Evolutionary conservation across 1,284 basidiomycete species (phyloP), one percentile per base, ranked within the genome.

Genomic region (Schizophyllum commune): DNA sequence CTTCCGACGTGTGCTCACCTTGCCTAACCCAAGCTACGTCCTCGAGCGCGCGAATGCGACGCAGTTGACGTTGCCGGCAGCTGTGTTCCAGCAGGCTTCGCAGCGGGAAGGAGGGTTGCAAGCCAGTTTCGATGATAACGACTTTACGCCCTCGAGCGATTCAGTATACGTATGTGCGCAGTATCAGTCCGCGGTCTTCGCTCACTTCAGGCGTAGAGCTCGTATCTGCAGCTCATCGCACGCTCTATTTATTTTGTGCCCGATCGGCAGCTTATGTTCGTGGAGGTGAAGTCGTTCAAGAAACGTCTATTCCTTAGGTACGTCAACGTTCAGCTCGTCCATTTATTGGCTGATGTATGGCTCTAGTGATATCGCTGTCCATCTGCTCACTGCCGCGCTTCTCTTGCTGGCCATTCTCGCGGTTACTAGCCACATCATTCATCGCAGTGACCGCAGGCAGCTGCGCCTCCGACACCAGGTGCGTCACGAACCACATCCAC

Each of bases 201-300:
- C 6, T n/a, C 53, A 56, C 39, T 59, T 33, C 55, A 19, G 47
- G 55, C 39, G 32, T 63, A 83, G 79, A 70, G 70, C 47, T 75
- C 70, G n/a, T 83, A 84, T 65, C 67, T 83, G n/a, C 72, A 77
- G 4, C 74, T 83, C 27, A 69, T 83, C 15, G 82, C 82, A 2
- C 74, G 74, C 63, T 71, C 73, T 52, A 74, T 83, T 5, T 84
- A 84, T 68, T 83, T 83, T 65, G 62, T 82, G 11, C 66, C 72
- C 0, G 64, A 69, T 13, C 34, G 61, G 13, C 71, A 75, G 32
- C 69, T 70, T 4, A 68, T 83, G 19, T 69, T 68, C 4, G 65
- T 80, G 21, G 73, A 76, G 58, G 71, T 82, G 17, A 76, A 73
- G 59, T 78, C 77, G 0, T 73, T 78, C 60, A 69, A 73, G 61